These are phyloP conservation scores for Zygosaccharomyces gambellarensis DNA, from an alignment of 805 yeast species.

Conservation along the genomic window DNA sequence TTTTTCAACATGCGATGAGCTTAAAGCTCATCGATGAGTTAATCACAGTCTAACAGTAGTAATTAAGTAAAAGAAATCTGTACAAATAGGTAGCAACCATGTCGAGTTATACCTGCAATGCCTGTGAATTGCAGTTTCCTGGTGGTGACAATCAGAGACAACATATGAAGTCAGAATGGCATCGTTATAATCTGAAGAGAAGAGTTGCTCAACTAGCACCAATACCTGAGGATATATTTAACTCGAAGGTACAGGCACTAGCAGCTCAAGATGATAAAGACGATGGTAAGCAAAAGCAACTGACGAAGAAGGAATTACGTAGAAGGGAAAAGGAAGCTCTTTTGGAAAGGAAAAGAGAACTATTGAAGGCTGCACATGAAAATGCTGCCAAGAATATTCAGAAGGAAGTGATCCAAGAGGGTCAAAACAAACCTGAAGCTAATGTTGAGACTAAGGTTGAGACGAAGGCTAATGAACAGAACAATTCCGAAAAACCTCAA, in stretches of 20 bases:
- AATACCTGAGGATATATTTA: conserved; percentile 59
- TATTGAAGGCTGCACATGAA: conserved; percentile 39
- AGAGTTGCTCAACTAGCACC: conserved; percentile 85
- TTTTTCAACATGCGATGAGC: conserved; percentile 7
- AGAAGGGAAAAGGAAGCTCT: conserved; percentile 41
- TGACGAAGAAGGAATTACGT: conserved; percentile 41
- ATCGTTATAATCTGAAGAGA: conserved; percentile 90
- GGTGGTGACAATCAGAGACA: conserved; percentile 72
- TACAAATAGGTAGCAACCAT: conserved; percentile 2
- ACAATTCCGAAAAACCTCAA: not conserved
- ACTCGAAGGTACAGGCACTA: conserved; percentile 53
- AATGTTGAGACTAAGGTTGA: conserved; percentile 6
- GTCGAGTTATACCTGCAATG: conserved; percentile 65
- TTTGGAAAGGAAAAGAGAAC: conserved; percentile 38
- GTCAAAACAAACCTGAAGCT: conserved; percentile 4
- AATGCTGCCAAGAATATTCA: conserved; percentile 35
- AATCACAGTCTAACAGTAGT: not conserved
- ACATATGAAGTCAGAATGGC: conserved; percentile 99
- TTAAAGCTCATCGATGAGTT: not conserved
- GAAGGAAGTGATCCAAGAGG: conserved; percentile 2
- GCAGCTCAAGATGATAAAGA: conserved; percentile 17
- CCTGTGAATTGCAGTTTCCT: conserved; percentile 77
- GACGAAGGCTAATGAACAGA: conserved; percentile 7
- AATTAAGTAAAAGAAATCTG: not conserved
- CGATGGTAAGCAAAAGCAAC: conserved; percentile 25